Base-by-base conservation (phyloP, 2,329 filamentous ascomycete genomes). In the Rosellinia necatrix region DNA sequence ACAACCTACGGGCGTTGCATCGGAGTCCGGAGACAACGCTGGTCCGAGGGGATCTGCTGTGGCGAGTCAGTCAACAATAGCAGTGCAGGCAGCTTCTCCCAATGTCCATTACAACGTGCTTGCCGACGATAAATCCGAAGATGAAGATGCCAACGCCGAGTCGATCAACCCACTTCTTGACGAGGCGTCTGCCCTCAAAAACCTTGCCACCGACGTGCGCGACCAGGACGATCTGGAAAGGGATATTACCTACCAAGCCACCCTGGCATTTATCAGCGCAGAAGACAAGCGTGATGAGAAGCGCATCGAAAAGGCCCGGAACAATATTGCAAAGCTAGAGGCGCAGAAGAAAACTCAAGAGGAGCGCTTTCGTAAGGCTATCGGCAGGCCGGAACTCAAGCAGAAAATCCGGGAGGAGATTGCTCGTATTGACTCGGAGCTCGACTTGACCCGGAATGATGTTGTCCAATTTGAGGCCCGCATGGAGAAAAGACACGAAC, bases 141-240 rank as follows among this genome's bases (percentile, higher is more conserved):
- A 40, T 12, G 49, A 35, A 29, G 34, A 30, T 24, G 49, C 12
- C 19, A 34, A 38, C 5, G 12, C 13, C 42, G 44, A 59, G 22
- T 35, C 24, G 12, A 12, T 21, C 35, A 38, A 60, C 29, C 46
- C 49, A 7, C 56, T 81, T 55, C 56, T 81, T 55, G 83, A 85
- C 59, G 87, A 90, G 66, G 81, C 81, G 37, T 78, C 79, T 48
- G 81, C 82, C 17, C 75, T 92, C 24, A 78, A 80, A 54, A 81
- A 81, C 38, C 75, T 92, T 35, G 86, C 88, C 4, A 82, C 86
- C 48, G 81, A 87, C 55, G 85, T 94, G 19, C 86, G 91, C 54
- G 86, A 96, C 66, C 93, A 97, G 71, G 88, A 92, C 75, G 92
- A 97, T 56, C 76, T 97, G 17, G 93, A 97, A 72, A 83, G 91